Evolutionary conservation across 371 early-diverging fungal genomes (phyloP), one percentile per base, ranked within the genome.

Genomic region (Nematocida sp.): DNA sequence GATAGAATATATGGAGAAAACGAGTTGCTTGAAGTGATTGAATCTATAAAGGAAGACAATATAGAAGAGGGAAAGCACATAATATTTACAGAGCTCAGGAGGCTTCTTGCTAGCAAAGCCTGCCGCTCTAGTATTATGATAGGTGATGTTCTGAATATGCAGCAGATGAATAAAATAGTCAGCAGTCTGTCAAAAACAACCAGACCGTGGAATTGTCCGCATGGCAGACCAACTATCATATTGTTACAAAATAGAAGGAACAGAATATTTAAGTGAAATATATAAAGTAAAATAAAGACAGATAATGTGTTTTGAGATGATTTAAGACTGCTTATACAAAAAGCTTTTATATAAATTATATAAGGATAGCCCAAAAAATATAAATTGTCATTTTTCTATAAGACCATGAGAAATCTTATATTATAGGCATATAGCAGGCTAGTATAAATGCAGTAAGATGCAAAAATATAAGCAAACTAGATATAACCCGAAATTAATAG

Each of bases 191-290:
- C 62, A 3, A 42, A 39, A 47, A 62, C 89, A 50, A 73, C 82
- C 9, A 61, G 74, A 18, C 89, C 89, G 40, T 89, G 89, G 89
- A 95, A 95, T 82, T 97, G 98, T 83, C 97, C 97, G 18, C 98
- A 97, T 82, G 98, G 98, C 3, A 88, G 98, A 20, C 97, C 98
- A 0, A 95, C 97, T 15, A 85, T 86, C 64, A 74, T 74, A 40
- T 56, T 86, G 3, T 56, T 86, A 7, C 76, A 75, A 44, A 20
- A 7, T 23, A n/a, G 9, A 58, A 58, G 3, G 54, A 20, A 54
- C 15, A 33, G 33, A 33, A 2, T 33, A 33, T 33, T 33, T 33
- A 33, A 2, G 33, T 33, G 33, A 33, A 33, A 33, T 33, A 33
- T 33, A 33, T 33, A 33, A 33, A 33, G 33, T 33, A 33, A 33